Evolutionary conservation across 768 basidiomycete species (phyloP).

Genomic region (Termitomyces sp.): DNA sequence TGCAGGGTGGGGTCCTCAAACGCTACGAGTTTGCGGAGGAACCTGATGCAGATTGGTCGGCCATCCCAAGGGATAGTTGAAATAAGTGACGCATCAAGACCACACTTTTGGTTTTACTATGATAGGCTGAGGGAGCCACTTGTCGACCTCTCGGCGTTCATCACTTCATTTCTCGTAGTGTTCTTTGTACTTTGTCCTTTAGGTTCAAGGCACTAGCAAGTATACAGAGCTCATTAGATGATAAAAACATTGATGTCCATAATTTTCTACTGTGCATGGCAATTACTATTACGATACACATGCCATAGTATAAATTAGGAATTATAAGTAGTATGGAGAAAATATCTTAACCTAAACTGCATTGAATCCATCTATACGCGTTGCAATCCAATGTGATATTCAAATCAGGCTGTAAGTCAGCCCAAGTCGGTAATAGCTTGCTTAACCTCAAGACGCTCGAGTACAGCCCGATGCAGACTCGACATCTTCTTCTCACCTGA

Average conservation of each 20-base stretch:
- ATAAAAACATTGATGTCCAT: too few species aligned
- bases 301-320: background rate
- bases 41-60: constrained; percentile 83
- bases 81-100: constrained; percentile 1
- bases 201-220: too few species aligned
- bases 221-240: too few species aligned
- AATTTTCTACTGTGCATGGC: background rate
- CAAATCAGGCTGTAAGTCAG: background rate
- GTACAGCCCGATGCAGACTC: constrained; percentile 67
- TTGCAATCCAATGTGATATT: background rate
- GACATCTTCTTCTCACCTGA: constrained; percentile 25
- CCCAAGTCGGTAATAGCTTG: constrained; percentile 55
- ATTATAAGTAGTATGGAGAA: background rate
- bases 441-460: constrained; percentile 72
- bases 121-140: constrained; percentile 95
- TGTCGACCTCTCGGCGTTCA: constrained; percentile 54
- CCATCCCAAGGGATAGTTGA: constrained; percentile 59
- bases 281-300: background rate
- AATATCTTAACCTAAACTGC: background rate
- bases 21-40: constrained; percentile 48
- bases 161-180: too few species aligned
- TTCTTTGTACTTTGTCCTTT: too few species aligned
- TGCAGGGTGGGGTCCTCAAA: too few species aligned
- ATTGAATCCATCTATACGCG: background rate
- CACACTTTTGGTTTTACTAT: constrained; percentile 78